Percentiles rank a stretch among this genome's conserved stretches.
phyloP scores from a whole-genome alignment of 192 early-diverging fungal genomes.

The Coemansia sp. region DNA sequence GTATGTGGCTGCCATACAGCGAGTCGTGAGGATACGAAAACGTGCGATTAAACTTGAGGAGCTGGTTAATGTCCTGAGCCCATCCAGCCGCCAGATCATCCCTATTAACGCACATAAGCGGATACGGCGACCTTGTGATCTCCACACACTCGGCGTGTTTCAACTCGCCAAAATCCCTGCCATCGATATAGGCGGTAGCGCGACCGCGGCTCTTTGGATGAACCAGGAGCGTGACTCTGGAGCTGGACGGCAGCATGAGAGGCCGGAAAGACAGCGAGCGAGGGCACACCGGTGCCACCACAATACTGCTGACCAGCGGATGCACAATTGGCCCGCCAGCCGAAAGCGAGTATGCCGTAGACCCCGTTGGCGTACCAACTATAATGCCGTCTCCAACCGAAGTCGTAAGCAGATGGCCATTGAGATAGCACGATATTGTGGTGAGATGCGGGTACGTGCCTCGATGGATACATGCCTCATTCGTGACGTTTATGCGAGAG shows the following conservation, averaged over 20 bases:
- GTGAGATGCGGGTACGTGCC: slow-evolving; percentile 82
- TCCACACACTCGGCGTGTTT: slow-evolving; percentile 61
- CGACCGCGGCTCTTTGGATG: slow-evolving; percentile 56
- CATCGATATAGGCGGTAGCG: slow-evolving; percentile 76
- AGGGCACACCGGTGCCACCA: slow-evolving; percentile 80
- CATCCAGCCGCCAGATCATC: slow-evolving; percentile 67
- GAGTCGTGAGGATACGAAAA: slow-evolving; percentile 49
- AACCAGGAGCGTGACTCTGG: slow-evolving; percentile 64
- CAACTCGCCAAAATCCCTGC: slow-evolving; percentile 68
- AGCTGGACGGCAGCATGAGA: slow-evolving; percentile 69
- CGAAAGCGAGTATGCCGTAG: slow-evolving; percentile 87
- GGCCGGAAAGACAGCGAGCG: slow-evolving; percentile 82
- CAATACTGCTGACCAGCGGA: slow-evolving; percentile 69
- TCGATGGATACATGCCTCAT: slow-evolving; percentile 85
- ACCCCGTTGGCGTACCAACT: slow-evolving; percentile 86
- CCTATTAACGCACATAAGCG: slow-evolving; percentile 74
- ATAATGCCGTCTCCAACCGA: slow-evolving; percentile 69
- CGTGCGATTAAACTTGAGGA: slow-evolving; percentile 83
- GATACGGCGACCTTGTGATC: slow-evolving; percentile 62
- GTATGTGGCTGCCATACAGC: slow-evolving; percentile 22
- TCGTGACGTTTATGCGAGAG: slow-evolving; percentile 66
- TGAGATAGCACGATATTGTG: slow-evolving; percentile 75
- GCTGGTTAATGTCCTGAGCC: slow-evolving; percentile 80
- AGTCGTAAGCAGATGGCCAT: slow-evolving; percentile 79
- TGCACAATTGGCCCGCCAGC: slow-evolving; percentile 83